Evolutionary conservation across 352 stramenopile species (phyloP).

Genomic region (Peronospora tabacina): DNA sequence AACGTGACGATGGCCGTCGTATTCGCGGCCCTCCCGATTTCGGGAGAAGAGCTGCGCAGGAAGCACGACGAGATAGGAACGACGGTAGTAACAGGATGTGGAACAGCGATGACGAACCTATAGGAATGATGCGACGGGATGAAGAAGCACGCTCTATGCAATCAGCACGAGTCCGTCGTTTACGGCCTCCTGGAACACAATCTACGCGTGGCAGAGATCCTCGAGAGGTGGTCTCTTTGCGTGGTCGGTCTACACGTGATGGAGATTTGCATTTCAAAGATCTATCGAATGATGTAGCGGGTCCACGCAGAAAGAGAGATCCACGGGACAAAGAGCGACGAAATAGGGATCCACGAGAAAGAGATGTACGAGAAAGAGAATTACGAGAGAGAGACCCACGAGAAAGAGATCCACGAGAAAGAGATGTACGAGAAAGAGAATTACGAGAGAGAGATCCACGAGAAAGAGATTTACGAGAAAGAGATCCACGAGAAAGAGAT

Average conservation of each 20-base stretch:
- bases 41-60: conserved; percentile 6
- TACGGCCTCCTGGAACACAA: conserved; percentile 10
- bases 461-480: conserved; percentile 6
- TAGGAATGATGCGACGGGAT: conserved; percentile 4
- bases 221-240: conserved; percentile 11
- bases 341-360: conserved; percentile 1
- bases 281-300: conserved; percentile 1
- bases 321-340: conserved; percentile 9
- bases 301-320: conserved; percentile 4
- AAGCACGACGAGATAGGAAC: conserved; percentile 7
- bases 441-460: conserved; percentile 4
- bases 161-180: conserved; percentile 14
- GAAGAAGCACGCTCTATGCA: conserved; percentile 2
- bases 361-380: no score
- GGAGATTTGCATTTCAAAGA: conserved; percentile 9
- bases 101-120: conserved; percentile 17
- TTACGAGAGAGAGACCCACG: no score
- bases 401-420: conserved; percentile 8
- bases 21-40: conserved; percentile 4
- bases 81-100: conserved; percentile 14
- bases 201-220: conserved; percentile 15
- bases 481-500: conserved; percentile 8
- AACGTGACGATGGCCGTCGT: conserved; percentile 9
- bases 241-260: conserved; percentile 7
- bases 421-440: conserved; percentile 5